Evolutionary conservation across 345 rosid genomes (phyloP).

Genomic region (Gossypium australe): DNA sequence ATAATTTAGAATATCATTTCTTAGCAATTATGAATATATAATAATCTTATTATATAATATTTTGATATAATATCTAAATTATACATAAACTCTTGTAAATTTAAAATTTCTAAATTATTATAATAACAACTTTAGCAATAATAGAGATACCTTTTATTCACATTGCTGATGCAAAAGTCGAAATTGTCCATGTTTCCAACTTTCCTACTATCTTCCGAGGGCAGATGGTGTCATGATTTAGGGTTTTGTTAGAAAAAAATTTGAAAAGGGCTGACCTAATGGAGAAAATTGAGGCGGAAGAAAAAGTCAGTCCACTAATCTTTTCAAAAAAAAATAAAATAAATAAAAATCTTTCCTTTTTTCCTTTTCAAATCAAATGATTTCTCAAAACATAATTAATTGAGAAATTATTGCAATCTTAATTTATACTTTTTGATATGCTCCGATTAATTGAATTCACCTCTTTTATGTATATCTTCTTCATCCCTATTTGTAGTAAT

Average conservation of each 20-base stretch:
- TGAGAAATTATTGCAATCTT: background rate
- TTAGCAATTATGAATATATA: too few relatives aligned
- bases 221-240: conserved; percentile 4
- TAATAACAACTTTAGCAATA: too few relatives aligned
- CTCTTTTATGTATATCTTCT: background rate
- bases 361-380: background rate
- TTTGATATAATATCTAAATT: too few relatives aligned
- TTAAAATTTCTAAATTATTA: too few relatives aligned
- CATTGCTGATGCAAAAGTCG: too few relatives aligned
- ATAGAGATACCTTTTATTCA: too few relatives aligned
- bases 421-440: background rate
- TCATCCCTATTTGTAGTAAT: background rate
- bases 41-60: too few relatives aligned
- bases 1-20: too few relatives aligned
- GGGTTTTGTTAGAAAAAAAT: background rate
- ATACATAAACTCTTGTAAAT: too few relatives aligned
- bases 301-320: background rate
- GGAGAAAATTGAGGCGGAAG: background rate
- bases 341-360: background rate
- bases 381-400: background rate
- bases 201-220: background rate
- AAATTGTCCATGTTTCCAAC: background rate
- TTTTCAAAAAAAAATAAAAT: background rate
- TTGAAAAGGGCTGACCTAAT: background rate
- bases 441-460: background rate